Percentiles rank a stretch among this genome's conserved stretches.
These are phyloP conservation scores for Blastobotrys arbuscula DNA, from an alignment of 1,139 yeast species.

Conservation along the genomic window DNA sequence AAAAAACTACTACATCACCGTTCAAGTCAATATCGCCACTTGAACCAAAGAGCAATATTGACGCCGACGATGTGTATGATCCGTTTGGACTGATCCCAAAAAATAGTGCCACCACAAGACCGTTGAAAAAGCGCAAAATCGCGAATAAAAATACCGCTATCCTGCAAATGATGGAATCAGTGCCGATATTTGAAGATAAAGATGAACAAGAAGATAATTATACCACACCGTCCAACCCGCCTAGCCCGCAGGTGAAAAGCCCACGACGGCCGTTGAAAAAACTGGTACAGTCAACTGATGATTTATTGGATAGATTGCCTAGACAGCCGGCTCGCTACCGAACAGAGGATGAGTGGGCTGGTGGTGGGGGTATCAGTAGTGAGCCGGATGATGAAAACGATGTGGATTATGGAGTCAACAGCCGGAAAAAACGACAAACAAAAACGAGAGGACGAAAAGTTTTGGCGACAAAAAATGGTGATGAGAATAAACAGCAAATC, in stretches of 20 bases:
- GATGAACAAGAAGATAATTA: slow-evolving; percentile 6
- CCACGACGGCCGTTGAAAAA: slow-evolving; percentile 11
- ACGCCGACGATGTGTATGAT: slow-evolving; percentile 7
- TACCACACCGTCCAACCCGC: slow-evolving; percentile 2
- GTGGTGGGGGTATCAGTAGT: neutral
- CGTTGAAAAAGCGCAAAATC: neutral
- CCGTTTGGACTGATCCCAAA: slow-evolving; percentile 13
- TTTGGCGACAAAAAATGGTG: neutral
- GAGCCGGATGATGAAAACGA: slow-evolving; percentile 9
- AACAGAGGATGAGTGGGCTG: neutral
- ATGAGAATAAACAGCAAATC: neutral
- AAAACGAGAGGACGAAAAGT: neutral
- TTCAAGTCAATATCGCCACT: too few species aligned
- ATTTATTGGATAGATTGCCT: slow-evolving; percentile 13
- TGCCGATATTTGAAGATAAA: slow-evolving; percentile 8
- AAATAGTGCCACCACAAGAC: neutral
- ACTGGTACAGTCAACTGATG: slow-evolving; percentile 6
- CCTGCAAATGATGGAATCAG: slow-evolving; percentile 10
- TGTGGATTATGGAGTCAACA: slow-evolving; percentile 8
- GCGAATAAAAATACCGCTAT: neutral
- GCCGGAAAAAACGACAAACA: neutral
- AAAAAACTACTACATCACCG: neutral
- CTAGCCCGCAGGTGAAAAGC: slow-evolving; percentile 3
- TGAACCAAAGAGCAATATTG: too few species aligned
- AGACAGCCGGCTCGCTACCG: neutral